A percentile compares a stretch with the other conserved stretches of the same genome.
phyloP scores from a whole-genome alignment of 768 basidiomycete genomes.

The Lentinus brumalis region DNA sequence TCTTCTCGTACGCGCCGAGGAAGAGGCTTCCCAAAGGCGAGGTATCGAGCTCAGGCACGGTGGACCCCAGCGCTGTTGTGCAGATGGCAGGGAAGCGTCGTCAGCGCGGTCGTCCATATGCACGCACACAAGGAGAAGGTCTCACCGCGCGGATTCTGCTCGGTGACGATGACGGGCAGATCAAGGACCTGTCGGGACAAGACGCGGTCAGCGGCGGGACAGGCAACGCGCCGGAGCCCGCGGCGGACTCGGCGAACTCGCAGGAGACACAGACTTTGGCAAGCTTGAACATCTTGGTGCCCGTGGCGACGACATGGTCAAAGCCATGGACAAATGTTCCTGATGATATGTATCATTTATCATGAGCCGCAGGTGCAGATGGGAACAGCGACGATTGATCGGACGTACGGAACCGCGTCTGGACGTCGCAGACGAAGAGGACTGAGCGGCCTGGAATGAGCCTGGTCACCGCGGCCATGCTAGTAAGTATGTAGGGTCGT shows the following conservation, averaged over 20 bases:
- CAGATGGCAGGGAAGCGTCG: not conserved
- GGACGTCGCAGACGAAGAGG: slow-evolving; percentile 86
- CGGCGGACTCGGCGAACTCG: too few species aligned
- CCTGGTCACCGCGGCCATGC: slow-evolving; percentile 29
- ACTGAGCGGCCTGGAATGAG: slow-evolving; percentile 45
- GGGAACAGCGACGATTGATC: not conserved
- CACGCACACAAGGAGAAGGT: not conserved
- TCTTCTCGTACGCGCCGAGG: slow-evolving; percentile 71
- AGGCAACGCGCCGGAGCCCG: too few species aligned
- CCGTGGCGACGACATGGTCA: slow-evolving; percentile 66
- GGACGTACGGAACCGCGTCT: slow-evolving; percentile 68
- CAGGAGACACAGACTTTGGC: slow-evolving; percentile 54
- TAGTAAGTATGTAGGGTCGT: not conserved
- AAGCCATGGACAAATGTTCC: slow-evolving; percentile 65
- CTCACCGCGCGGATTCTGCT: slow-evolving; percentile 80
- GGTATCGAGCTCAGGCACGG: slow-evolving; percentile 61
- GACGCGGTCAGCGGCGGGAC: not conserved
- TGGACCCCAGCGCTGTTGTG: slow-evolving; percentile 64
- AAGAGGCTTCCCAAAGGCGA: slow-evolving; percentile 55
- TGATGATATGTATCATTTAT: slow-evolving; percentile 18
- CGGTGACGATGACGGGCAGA: slow-evolving; percentile 77
- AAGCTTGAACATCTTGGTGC: slow-evolving; percentile 75
- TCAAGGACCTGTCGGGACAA: slow-evolving; percentile 49
- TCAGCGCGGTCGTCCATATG: not conserved
- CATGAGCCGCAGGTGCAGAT: not conserved